Evolutionary conservation across 2,329 filamentous ascomycete species (phyloP), one percentile per base, ranked within the genome.

Genomic region (Ophiostoma sp.): DNA sequence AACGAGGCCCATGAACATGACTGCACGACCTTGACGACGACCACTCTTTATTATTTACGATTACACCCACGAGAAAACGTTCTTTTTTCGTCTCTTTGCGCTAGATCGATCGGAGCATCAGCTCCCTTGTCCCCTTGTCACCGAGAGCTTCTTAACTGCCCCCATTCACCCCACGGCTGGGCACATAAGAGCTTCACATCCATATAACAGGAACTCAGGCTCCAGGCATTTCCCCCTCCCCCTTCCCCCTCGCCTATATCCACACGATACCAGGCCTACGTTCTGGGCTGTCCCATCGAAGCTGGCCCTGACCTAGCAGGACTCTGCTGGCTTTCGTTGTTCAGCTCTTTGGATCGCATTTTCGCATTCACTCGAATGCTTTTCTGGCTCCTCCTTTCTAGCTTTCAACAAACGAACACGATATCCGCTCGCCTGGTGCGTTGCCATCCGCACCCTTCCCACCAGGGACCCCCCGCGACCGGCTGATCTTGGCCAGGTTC

Each of bases 121-220:
- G 33, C 52, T 61, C 52, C 33, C 52, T 48, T 45, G 57, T 50
- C n/a, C 36, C 36, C 36, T 66, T 66, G 61, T n/a, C 33, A 25
- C 15, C 28, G n/a, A 25, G 9, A 28, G 25, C 36, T 17, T 63
- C 55, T 61, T 25, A 45, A 68, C 64, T 17, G 45, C 33, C 39
- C 17, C 39, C 17, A 36, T 64, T 25, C 39, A 25, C 69, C 69
- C 57, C 28, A 36, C 42, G 57, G 55, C 39, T 64, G 36, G 50
- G 22, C 69, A 61, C 42, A 71, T 64, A 63, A 52, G 19, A 50
- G 31, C 36, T 42, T 61, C 55, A 6, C 25, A 52, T 64, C 25
- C 69, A 48, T 71, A 71, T 71, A 71, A 71, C 55, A 61, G n/a
- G 36, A 50, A 61, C 39, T 19, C 69, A 25, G 69, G 52, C 68